Evolutionary conservation across 2,329 filamentous ascomycete species (phyloP), one percentile per base, ranked within the genome.

Genomic region (Blastomyces gilchristii): DNA sequence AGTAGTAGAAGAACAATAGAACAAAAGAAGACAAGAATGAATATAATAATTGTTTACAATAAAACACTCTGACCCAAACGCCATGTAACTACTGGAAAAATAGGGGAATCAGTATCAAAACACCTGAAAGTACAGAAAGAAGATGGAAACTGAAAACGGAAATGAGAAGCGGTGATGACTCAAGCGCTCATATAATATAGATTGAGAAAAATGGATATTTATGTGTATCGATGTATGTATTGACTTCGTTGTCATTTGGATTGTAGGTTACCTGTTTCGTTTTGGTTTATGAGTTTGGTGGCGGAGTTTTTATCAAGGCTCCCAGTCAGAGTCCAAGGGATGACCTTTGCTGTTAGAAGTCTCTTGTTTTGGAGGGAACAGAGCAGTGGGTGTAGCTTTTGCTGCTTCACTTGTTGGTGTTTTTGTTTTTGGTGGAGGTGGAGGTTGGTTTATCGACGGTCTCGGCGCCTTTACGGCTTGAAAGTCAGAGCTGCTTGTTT

Each of bases 271-370:
- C 47, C 5, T 22, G 6, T 49, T 49, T 49, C 8, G 18, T 49
- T 49, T 22, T 18, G 6, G 8, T 50, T 34, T 60, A 41, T 14
- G 16, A 60, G 0, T 22, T 57, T 57, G 31, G 34, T 11, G 6
- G 7, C 34, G n/a, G 22, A 28, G 47, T 37, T 54, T 54, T 18
- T 43, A 41, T 71, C 64, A 77, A 37, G 75, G 75, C 62, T 73
- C 74, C 77, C 77, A 79, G 68, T 79, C 77, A 57, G 76, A 78
- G 68, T 79, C 77, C 60, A 77, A 70, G 53, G 77, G 77, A 68
- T 79, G 77, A 11, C 75, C 74, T 69, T 76, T 59, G n/a, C 45
- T 11, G 53, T 12, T 45, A n/a, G 25, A 31, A 6, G 22, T 25
- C n/a, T 47, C 41, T 39, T 12, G 34, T 11, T 39, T 37, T 47